phyloP scores from a whole-genome alignment of 768 basidiomycete genomes.

The Calocybe gangraenosa region DNA sequence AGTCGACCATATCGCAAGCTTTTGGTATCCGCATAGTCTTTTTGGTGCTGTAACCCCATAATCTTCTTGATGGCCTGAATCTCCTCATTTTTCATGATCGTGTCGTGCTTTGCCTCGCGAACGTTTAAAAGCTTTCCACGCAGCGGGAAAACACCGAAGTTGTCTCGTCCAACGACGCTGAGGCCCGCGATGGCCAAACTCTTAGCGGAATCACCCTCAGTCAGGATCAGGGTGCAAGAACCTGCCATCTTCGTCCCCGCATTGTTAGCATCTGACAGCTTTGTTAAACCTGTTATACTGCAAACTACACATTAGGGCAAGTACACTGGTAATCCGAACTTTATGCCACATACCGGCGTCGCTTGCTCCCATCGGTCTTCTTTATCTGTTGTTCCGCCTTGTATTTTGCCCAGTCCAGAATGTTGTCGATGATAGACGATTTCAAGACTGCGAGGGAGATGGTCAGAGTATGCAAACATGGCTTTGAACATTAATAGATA shows the following conservation, averaged over 20 bases:
- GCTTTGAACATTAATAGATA: constrained; percentile 10
- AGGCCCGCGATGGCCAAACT: constrained; percentile 93
- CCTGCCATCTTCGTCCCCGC: constrained; percentile 81
- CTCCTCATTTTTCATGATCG: constrained; percentile 98
- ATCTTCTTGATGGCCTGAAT: constrained; percentile 98
- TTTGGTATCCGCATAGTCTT: constrained; percentile 66
- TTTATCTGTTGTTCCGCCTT: constrained; percentile 96
- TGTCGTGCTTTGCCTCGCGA: constrained; percentile 92
- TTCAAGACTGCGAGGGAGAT: constrained; percentile 59
- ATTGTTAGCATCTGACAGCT: constrained; percentile 96
- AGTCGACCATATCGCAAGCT: constrained; percentile 88
- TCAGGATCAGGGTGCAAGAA: constrained; percentile 91
- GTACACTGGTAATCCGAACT: background rate
- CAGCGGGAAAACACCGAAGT: constrained; percentile 96
- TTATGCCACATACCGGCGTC: constrained; percentile 59
- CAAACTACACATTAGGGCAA: background rate
- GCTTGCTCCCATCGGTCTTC: constrained; percentile 91
- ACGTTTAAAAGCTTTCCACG: constrained; percentile 97
- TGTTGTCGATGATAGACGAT: constrained; percentile 85
- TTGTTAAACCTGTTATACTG: constrained; percentile 87
- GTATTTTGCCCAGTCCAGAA: constrained; percentile 95
- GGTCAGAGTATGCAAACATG: constrained; percentile 1
- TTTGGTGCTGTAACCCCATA: constrained; percentile 92
- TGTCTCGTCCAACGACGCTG: constrained; percentile 91
- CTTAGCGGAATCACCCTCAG: constrained; percentile 99